Evolutionary conservation across 306 rosid genomes (phyloP), one percentile per base, ranked within the genome.

Genomic region (Abrus pulchellus): DNA sequence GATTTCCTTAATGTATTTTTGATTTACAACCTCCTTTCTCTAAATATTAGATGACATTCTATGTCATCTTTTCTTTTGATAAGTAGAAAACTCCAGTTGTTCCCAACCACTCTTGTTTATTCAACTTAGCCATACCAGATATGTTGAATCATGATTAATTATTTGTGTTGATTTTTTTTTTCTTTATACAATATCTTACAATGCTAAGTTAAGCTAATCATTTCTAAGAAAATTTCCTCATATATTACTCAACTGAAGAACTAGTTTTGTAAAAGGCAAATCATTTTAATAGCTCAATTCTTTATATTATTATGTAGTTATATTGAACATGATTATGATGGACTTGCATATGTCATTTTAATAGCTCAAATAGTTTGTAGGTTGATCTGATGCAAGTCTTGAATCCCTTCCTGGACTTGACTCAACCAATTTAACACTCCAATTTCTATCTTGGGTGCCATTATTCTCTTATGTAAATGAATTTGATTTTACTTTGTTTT

Each of bases 401-500:
- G 20, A 20, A 20, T 20, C 20, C 20, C 20, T 9, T 11, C 14
- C 55, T 77, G 74, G 69, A 40, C 65, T 53, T 62, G 63, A 82
- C 55, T 56, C 27, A 12, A 61, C 72, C 40, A 62, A 34, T 60
- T 62, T 14, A 70, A 68, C 54, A 9, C 40, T 49, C 47, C n/a
- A 59, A 14, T 67, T 52, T 72, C 27, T 67, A 59, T 52, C 28
- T 66, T 75, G 29, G 52, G 13, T 74, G 64, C 56, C 72, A 56
- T 34, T 61, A 28, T 62, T 68, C 53, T 68, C 36, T 52, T 61
- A 66, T 29, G 28, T 38, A 36, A 75, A 72, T 20, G 60, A 54
- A 49, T 75, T 38, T 75, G 53, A 34, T 59, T 68, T 60, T 74
- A 57, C 49, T 75, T 48, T 20, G 32, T 47, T 60, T 59, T 74